Base-by-base conservation (phyloP, 75 land plant species). In the Picea sitchensis region DNA sequence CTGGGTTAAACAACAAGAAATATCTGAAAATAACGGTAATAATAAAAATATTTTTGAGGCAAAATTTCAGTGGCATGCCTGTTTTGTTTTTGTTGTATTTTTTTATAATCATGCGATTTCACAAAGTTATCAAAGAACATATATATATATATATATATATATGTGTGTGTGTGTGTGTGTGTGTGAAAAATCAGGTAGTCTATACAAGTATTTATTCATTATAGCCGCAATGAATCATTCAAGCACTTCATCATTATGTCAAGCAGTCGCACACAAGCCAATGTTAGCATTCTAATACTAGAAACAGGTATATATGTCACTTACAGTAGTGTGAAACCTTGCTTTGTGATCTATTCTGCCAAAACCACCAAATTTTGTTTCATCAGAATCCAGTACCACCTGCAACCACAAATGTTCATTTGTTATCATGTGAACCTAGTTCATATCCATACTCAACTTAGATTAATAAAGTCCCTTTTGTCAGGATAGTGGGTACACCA, bases 361-460 rank as follows among this genome's bases (percentile, higher is more conserved):
- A 81, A 84, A 91, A 14, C 98, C 98, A 31, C 95, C 95, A 87
- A 93, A 95, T 30, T 81, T 73, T 17, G 75, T 80, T 56, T 88
- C 93, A 79, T 95, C 98, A 14, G 95, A 89, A 75, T 91, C 93
- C 77, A 95, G 75, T n/a, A 84, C 98, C 61, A 91, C 85, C 98
- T 95, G 84, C 26, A 86, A 30, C 60, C 79, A 58, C 14, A 75
- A 54, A 75, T 71, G 3, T 23, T 23, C 14, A 7, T 9, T 64
- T 14, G 51, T 71, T 71, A 71, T 71, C 51, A 2, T 71, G 51
- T 2, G 58, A 36, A 76, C 61, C 32, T 30, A 47, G 56, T 9
- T 3, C 32, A 26, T 31, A 26, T 64, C 2, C 32, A n/a, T 30
- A 26, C 36, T 1, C 21, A 64, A 64, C 26, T 64, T 11, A 13